These are phyloP conservation scores for Mycena sanguinolenta DNA, from an alignment of 768 basidiomycete species.

Conservation along the genomic window DNA sequence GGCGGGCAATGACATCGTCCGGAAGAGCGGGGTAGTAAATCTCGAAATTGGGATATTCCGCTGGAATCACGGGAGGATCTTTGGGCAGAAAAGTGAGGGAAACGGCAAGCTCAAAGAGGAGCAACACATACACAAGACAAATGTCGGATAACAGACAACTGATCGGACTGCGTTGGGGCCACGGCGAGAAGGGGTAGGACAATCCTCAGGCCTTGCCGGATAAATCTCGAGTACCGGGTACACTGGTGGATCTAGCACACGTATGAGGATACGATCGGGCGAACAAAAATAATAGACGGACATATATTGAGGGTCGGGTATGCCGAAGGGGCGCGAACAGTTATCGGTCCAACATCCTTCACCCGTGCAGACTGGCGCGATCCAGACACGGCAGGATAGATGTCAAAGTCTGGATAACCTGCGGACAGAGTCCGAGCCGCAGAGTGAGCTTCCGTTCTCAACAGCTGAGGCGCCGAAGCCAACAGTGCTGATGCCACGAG, in stretches of 20 bases:
- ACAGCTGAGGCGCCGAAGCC: not conserved
- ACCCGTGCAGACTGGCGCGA: conserved; percentile 3
- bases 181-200: not conserved
- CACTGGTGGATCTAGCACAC: conserved; percentile 15
- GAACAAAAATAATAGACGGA: conserved; percentile 9
- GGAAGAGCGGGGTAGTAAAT: not conserved
- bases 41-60: not conserved
- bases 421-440: not conserved
- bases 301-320: conserved; percentile 45
- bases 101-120: not conserved
- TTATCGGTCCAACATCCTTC: not conserved
- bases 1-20: not conserved
- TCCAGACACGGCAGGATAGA: conserved; percentile 47
- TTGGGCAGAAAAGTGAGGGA: not conserved
- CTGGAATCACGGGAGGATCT: not conserved
- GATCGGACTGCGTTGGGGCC: conserved; percentile 1
- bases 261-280: not conserved
- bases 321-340: conserved; percentile 25
- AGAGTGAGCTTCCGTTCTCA: not conserved
- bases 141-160: conserved; percentile 38
- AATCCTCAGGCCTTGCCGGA: conserved; percentile 15
- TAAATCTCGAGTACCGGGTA: conserved; percentile 31
- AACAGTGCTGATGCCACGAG: conserved; percentile 5
- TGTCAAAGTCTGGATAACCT: conserved; percentile 52
- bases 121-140: conserved; percentile 41